phyloP scores from a whole-genome alignment of 225 moss, liverwort and hornwort genomes.

The Marchantia polymorpha region DNA sequence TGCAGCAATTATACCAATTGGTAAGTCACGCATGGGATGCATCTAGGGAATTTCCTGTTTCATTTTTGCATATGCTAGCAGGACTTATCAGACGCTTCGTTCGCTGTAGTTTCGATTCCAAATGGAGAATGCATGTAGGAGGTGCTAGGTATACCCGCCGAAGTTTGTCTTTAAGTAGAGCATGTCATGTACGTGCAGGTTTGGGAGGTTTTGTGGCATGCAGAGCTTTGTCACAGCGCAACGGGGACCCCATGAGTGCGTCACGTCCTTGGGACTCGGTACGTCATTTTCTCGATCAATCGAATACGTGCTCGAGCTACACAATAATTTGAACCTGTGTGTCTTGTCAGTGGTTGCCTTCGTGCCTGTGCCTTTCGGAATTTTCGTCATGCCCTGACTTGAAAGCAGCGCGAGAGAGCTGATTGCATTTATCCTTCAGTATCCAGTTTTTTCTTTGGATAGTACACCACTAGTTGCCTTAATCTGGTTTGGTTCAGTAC shows the following conservation, averaged over 20 bases:
- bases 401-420: no score
- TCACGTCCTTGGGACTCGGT: conserved; percentile 95
- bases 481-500: no score
- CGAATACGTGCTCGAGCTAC: neutral
- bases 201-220: conserved; percentile 96
- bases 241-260: conserved; percentile 72
- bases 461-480: no score
- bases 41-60: neutral
- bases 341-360: no score
- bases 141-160: neutral
- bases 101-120: neutral
- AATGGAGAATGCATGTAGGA: neutral
- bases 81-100: no score
- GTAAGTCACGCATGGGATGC: conserved; percentile 34
- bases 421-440: no score
- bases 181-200: conserved; percentile 37
- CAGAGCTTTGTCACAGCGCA: conserved; percentile 81
- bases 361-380: no score
- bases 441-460: no score
- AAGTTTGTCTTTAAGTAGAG: neutral
- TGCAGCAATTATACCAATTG: conserved; percentile 94
- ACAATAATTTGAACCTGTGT: no score
- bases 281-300: neutral
- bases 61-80: neutral
- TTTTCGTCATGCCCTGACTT: no score